phyloP scores from a whole-genome alignment of 495 filamentous ascomycete species.

The Hypoxylon fuscum region DNA sequence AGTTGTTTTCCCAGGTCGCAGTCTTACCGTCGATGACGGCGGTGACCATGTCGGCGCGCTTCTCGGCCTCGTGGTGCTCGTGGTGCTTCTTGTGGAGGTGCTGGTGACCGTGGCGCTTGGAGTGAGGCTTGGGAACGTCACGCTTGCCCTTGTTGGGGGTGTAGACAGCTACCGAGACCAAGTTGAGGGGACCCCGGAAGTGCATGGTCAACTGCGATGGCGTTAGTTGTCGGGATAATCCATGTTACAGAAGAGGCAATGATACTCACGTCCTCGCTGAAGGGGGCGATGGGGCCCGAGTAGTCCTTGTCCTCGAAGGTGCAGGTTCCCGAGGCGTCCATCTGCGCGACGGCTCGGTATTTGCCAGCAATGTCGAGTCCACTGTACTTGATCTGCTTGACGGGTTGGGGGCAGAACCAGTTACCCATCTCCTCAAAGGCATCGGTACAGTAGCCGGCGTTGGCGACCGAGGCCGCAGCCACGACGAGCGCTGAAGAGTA shows the following conservation, averaged over 20 bases:
- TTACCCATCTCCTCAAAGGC: slow-evolving; percentile 50
- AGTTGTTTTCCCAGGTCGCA: slow-evolving; percentile 72
- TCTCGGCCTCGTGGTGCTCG: slow-evolving; percentile 38
- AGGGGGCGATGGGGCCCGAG: slow-evolving; percentile 67
- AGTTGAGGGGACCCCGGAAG: slow-evolving; percentile 70
- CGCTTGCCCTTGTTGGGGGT: slow-evolving; percentile 47
- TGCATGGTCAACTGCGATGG: slow-evolving; percentile 68
- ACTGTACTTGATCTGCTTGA: slow-evolving; percentile 66
- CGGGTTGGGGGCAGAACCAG: slow-evolving; percentile 65
- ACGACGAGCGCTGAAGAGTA: slow-evolving; percentile 39
- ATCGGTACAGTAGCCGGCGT: slow-evolving; percentile 38
- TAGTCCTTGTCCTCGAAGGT: slow-evolving; percentile 55
- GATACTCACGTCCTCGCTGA: slow-evolving; percentile 70
- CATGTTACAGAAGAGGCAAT: slow-evolving; percentile 5
- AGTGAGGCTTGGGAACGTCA: slow-evolving; percentile 39
- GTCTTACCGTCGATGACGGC: slow-evolving; percentile 71
- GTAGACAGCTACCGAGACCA: slow-evolving; percentile 73
- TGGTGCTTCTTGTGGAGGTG: slow-evolving; percentile 44
- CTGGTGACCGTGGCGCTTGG: slow-evolving; percentile 51
- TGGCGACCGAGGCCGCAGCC: slow-evolving; percentile 42
- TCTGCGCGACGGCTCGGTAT: slow-evolving; percentile 67
- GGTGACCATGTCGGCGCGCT: slow-evolving; percentile 51
- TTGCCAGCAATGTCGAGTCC: slow-evolving; percentile 64
- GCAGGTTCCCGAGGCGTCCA: slow-evolving; percentile 68
- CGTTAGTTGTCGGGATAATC: slow-evolving; percentile 17